phyloP scores from a whole-genome alignment of 768 basidiomycete genomes.

The Tricholoma sp. region DNA sequence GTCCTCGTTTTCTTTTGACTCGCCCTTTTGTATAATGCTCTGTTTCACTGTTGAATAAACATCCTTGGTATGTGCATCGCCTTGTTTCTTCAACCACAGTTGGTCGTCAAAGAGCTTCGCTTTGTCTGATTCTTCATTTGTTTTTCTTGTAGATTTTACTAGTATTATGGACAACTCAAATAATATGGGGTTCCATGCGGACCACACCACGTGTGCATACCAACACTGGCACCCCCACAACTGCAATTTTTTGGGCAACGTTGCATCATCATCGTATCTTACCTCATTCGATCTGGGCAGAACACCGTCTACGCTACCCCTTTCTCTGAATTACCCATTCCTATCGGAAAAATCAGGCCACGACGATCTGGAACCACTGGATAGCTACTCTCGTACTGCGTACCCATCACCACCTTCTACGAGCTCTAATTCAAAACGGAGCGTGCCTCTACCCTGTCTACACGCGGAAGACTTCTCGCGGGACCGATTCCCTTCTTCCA shows the following conservation, averaged over 20 bases:
- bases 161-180: constrained; percentile 8
- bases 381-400: not conserved
- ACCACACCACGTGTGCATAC: constrained; percentile 2
- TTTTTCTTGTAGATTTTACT: constrained; percentile 11
- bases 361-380: not conserved
- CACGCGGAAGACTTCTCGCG: constrained; percentile 1
- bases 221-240: constrained; percentile 2
- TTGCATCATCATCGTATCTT: constrained; percentile 1
- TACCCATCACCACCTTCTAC: constrained; percentile 24
- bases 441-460: constrained; percentile 18
- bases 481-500: not conserved
- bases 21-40: constrained; percentile 5
- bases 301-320: constrained; percentile 9
- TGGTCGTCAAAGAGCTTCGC: not conserved
- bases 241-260: not conserved
- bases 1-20: not conserved
- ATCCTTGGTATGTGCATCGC: constrained; percentile 10
- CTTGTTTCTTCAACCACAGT: not conserved
- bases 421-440: constrained; percentile 20
- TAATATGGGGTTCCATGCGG: constrained; percentile 8
- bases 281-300: constrained; percentile 9
- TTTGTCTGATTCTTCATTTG: constrained; percentile 8
- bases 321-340: not conserved
- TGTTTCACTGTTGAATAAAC: constrained; percentile 11
- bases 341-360: not conserved